Percentiles rank a stretch among this genome's conserved stretches.
Evolutionary conservation across 2,329 filamentous ascomycete genomes (phyloP).

Genomic region (Cladorrhinum sp.): DNA sequence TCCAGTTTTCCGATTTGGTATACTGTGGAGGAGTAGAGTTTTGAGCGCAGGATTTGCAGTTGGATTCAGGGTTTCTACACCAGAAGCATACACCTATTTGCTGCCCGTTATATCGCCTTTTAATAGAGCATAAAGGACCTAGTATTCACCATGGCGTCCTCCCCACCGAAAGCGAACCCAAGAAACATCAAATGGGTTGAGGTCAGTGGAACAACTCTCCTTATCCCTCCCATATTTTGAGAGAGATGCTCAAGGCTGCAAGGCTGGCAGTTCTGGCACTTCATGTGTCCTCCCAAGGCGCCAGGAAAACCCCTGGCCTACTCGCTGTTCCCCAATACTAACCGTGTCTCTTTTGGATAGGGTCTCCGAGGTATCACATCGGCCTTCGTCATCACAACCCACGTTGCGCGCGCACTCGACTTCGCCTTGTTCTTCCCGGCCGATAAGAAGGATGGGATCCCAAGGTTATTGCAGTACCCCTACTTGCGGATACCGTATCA

Average conservation of each 20-base stretch:
- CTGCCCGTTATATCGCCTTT: background rate
- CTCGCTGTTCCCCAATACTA: background rate
- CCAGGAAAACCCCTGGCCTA: background rate
- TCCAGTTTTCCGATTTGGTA: background rate
- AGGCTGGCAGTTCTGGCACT: background rate
- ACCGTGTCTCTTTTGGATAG: conserved; percentile 29
- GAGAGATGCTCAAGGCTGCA: too few species aligned
- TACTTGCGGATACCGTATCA: conserved; percentile 55
- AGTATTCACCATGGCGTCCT: conserved; percentile 3
- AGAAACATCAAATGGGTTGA: conserved; percentile 34
- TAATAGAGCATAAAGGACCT: background rate
- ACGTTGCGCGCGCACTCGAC: conserved; percentile 50
- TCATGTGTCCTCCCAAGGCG: background rate
- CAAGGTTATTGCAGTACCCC: conserved; percentile 48
- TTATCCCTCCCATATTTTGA: background rate
- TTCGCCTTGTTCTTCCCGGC: conserved; percentile 49
- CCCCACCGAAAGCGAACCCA: conserved; percentile 21
- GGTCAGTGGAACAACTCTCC: conserved; percentile 21
- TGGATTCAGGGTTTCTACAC: background rate
- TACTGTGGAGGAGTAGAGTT: conserved; percentile 3
- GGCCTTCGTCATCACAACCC: conserved; percentile 51
- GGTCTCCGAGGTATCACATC: conserved; percentile 52
- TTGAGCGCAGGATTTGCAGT: background rate
- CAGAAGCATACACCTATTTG: background rate
- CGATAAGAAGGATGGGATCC: conserved; percentile 39